A percentile compares a stretch with the other conserved stretches of the same genome.
phyloP scores from a whole-genome alignment of 2,329 filamentous ascomycete species.

The Xylaria sp. region DNA sequence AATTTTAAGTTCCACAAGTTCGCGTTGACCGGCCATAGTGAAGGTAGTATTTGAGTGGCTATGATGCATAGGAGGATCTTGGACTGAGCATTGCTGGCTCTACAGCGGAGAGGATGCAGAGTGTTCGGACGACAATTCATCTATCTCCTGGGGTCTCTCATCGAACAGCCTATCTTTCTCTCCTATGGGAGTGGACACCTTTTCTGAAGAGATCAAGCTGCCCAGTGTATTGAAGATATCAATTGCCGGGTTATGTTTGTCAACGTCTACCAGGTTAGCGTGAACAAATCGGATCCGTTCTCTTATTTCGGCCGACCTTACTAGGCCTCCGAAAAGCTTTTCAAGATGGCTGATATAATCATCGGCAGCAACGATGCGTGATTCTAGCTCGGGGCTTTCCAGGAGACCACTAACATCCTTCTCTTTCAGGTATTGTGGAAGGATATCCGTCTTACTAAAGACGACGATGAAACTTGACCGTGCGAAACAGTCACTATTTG shows the following conservation, averaged over 20 bases:
- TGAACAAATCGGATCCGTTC: slow-evolving; percentile 16
- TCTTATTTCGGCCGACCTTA: background rate
- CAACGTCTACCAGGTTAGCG: slow-evolving; percentile 23
- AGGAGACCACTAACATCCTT: background rate
- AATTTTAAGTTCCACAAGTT: slow-evolving; percentile 83
- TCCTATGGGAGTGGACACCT: background rate
- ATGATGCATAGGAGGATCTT: slow-evolving; percentile 68
- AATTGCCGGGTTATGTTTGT: slow-evolving; percentile 12
- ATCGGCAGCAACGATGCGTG: too few species aligned
- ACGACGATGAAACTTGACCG: slow-evolving; percentile 21
- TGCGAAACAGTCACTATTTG: slow-evolving; percentile 8
- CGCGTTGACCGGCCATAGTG: slow-evolving; percentile 81
- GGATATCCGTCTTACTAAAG: slow-evolving; percentile 34
- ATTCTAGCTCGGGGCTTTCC: too few species aligned
- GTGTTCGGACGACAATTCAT: background rate
- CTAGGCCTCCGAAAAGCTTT: background rate
- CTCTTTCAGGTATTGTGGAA: slow-evolving; percentile 13
- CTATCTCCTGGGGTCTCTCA: background rate
- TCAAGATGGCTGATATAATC: slow-evolving; percentile 14
- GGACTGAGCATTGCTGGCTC: slow-evolving; percentile 40
- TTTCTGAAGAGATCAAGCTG: background rate
- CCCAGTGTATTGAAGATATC: slow-evolving; percentile 16
- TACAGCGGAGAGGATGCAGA: slow-evolving; percentile 29
- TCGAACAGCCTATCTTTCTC: background rate
- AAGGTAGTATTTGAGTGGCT: slow-evolving; percentile 93